Evolutionary conservation across 345 rosid species (phyloP).

Genomic region (Populus pruinosa): DNA sequence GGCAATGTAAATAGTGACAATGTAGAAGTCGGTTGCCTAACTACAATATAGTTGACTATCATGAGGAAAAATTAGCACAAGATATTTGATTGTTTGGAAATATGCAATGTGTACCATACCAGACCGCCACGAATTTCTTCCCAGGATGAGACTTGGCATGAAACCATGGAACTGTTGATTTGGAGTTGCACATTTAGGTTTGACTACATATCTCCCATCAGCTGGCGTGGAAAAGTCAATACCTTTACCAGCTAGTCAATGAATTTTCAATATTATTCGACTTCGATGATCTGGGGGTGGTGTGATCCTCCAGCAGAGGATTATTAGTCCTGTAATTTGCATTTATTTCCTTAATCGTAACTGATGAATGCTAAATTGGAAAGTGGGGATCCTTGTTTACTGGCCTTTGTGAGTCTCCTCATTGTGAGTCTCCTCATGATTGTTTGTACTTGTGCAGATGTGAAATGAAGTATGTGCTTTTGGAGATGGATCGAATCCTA

Average conservation of each 20-base stretch:
- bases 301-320: too few species aligned
- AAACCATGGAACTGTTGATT: too few species aligned
- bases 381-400: background rate
- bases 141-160: background rate
- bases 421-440: too few species aligned
- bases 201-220: too few species aligned
- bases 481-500: constrained; percentile 91
- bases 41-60: background rate
- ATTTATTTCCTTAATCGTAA: too few species aligned
- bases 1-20: background rate
- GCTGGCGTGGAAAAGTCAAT: too few species aligned
- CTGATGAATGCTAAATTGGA: too few species aligned
- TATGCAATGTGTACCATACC: background rate
- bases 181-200: too few species aligned
- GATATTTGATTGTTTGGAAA: background rate
- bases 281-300: too few species aligned
- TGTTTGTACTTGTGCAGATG: constrained; percentile 50
- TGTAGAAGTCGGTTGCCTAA: background rate
- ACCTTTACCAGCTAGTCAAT: too few species aligned
- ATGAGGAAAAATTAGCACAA: background rate
- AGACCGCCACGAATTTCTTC: background rate
- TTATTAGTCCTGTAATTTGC: too few species aligned
- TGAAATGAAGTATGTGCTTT: constrained; percentile 73
- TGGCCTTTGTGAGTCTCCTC: constrained; percentile 2
- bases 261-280: too few species aligned